These are phyloP conservation scores for Teunomyces gatunensis DNA, from an alignment of 805 yeast species.

Conservation along the genomic window DNA sequence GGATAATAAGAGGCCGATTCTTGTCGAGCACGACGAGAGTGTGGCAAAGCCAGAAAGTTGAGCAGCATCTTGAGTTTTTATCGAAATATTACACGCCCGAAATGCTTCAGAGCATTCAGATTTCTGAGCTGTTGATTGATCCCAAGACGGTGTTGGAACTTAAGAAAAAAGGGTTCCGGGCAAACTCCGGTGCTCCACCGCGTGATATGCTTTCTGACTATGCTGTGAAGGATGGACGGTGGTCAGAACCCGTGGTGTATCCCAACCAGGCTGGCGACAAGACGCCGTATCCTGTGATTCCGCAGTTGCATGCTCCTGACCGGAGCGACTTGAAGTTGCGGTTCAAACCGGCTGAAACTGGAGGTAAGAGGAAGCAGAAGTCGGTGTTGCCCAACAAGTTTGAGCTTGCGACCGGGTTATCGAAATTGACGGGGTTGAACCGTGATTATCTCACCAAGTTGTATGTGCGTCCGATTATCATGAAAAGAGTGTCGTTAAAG, in stretches of 20 bases:
- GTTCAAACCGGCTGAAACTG: conserved; percentile 23
- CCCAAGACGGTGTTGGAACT: conserved; percentile 56
- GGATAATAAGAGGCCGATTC: conserved; percentile 1
- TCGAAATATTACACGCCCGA: conserved; percentile 79
- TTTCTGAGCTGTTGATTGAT: conserved; percentile 72
- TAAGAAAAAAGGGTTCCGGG: conserved; percentile 29
- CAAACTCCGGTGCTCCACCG: conserved; percentile 60
- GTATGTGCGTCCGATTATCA: conserved; percentile 61
- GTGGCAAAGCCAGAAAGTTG: neutral
- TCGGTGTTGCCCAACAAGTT: conserved; percentile 8
- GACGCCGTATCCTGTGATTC: conserved; percentile 57
- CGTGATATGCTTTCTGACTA: conserved; percentile 64
- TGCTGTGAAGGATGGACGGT: conserved; percentile 66
- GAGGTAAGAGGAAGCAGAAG: conserved; percentile 13
- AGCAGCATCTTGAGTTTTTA: conserved; percentile 53
- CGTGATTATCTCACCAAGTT: conserved; percentile 59
- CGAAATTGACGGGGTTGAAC: conserved; percentile 65
- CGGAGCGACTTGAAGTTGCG: conserved; percentile 39
- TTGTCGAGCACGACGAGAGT: neutral
- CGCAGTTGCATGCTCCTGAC: conserved; percentile 54
- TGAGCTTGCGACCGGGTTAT: conserved; percentile 51
- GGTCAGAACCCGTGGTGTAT: conserved; percentile 60
- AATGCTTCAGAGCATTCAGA: conserved; percentile 73
- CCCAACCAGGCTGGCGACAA: conserved; percentile 49
- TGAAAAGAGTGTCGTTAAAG: conserved; percentile 85